Evolutionary conservation across 108 stramenopile genomes (phyloP).

Genomic region (Nannochloropsis gaditana): DNA sequence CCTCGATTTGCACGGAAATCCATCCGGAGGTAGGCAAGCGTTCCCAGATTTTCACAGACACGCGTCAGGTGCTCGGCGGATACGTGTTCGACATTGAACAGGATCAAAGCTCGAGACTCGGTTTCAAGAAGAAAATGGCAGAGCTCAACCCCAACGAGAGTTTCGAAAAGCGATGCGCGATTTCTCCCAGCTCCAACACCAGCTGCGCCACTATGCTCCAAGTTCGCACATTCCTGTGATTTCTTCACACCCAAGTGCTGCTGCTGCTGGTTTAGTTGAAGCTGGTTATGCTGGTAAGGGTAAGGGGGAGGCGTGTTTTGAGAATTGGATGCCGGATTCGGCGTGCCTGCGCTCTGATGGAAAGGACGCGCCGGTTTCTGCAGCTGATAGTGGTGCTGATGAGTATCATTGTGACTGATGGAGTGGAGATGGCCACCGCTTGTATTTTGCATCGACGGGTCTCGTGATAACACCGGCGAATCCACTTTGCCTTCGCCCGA

Average conservation of each 20-base stretch:
- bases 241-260: background rate
- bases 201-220: background rate
- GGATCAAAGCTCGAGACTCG: slow-evolving; percentile 39
- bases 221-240: background rate
- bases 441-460: too few species aligned
- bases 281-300: background rate
- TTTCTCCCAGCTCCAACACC: background rate
- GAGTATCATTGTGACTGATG: background rate
- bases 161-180: slow-evolving; percentile 33
- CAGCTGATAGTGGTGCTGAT: background rate
- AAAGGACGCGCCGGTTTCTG: background rate
- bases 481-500: background rate
- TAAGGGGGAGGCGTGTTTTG: background rate
- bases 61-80: slow-evolving; percentile 34
- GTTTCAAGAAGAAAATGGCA: slow-evolving; percentile 41
- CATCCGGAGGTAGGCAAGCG: slow-evolving; percentile 46
- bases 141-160: slow-evolving; percentile 41
- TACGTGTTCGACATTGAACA: slow-evolving; percentile 45
- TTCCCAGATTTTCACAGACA: slow-evolving; percentile 36
- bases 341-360: background rate
- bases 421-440: background rate
- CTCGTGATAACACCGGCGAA: background rate
- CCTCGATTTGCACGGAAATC: slow-evolving; percentile 28
- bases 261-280: background rate
- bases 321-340: background rate